phyloP scores from a whole-genome alignment of 805 yeast genomes.

The Saturnispora hagleri region DNA sequence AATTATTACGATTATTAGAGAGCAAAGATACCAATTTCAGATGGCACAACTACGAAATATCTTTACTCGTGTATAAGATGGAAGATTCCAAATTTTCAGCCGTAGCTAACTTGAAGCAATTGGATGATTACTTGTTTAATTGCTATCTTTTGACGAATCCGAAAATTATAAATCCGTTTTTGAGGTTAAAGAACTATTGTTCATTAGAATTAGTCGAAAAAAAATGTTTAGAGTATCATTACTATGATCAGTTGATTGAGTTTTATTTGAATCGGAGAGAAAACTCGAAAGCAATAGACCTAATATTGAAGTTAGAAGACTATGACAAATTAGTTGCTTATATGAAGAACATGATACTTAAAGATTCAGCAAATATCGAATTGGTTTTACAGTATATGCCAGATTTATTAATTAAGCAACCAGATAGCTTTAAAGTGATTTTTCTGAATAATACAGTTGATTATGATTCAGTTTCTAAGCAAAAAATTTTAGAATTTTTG shows the following conservation, averaged over 20 bases:
- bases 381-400: constrained; percentile 48
- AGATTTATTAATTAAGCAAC: constrained; percentile 38
- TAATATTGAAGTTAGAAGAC: constrained; percentile 35
- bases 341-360: constrained; percentile 37
- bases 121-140: constrained; percentile 73
- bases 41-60: constrained; percentile 41
- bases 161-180: constrained; percentile 70
- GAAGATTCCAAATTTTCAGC: constrained; percentile 10
- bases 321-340: constrained; percentile 25
- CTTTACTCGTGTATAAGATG: constrained; percentile 31
- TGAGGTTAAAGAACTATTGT: constrained; percentile 70
- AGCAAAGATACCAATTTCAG: constrained; percentile 27
- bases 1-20: constrained; percentile 34
- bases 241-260: constrained; percentile 64
- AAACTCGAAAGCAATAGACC: constrained; percentile 59
- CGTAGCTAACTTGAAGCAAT: constrained; percentile 31
- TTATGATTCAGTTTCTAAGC: constrained; percentile 22
- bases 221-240: constrained; percentile 37
- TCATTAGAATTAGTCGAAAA: constrained; percentile 51
- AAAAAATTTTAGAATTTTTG: constrained; percentile 45
- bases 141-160: constrained; percentile 65
- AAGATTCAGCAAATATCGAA: constrained; percentile 34
- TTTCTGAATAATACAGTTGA: constrained; percentile 61
- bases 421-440: constrained; percentile 34
- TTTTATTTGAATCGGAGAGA: constrained; percentile 56